These are phyloP conservation scores for Monosporozyma aerobia DNA, from an alignment of 805 yeast species.

Conservation along the genomic window DNA sequence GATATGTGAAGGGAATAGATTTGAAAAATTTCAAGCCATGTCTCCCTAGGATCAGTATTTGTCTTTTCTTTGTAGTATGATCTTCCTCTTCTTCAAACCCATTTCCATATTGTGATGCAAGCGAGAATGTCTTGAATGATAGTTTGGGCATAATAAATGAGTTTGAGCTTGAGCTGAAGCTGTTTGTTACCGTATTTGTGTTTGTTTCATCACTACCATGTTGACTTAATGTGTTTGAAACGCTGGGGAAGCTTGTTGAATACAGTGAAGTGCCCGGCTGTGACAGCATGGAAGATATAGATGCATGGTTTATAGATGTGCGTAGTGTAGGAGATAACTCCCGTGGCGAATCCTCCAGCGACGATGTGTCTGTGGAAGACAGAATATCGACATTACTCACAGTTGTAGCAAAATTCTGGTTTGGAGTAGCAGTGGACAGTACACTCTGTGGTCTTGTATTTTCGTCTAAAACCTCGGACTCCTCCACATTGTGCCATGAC, in stretches of 20 bases:
- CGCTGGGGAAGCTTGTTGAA: constrained; percentile 1
- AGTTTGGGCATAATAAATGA: constrained; percentile 30
- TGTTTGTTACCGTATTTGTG: constrained; percentile 15
- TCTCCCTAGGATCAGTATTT: constrained; percentile 22
- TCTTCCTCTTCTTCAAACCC: not conserved
- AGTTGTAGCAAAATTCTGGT: constrained; percentile 7
- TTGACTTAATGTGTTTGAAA: constrained; percentile 2
- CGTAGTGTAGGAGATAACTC: not conserved
- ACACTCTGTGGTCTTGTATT: constrained; percentile 3
- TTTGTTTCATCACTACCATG: constrained; percentile 5
- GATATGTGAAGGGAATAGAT: constrained; percentile 18
- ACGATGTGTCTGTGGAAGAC: not conserved
- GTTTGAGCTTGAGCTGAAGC: constrained; percentile 21
- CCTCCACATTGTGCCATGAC: constrained; percentile 19
- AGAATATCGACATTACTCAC: not conserved
- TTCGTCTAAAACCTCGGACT: constrained; percentile 2
- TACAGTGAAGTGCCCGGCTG: not conserved
- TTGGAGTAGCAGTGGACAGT: constrained; percentile 3
- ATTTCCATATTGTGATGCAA: not conserved
- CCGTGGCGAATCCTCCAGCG: not conserved
- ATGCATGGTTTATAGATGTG: not conserved
- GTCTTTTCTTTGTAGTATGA: constrained; percentile 3
- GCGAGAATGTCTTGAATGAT: constrained; percentile 7
- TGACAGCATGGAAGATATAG: not conserved
- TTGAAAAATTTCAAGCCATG: constrained; percentile 17